These are phyloP conservation scores for Chrysoporthe austroafricana DNA, from an alignment of 2,329 filamentous ascomycete genomes.

Conservation along the genomic window DNA sequence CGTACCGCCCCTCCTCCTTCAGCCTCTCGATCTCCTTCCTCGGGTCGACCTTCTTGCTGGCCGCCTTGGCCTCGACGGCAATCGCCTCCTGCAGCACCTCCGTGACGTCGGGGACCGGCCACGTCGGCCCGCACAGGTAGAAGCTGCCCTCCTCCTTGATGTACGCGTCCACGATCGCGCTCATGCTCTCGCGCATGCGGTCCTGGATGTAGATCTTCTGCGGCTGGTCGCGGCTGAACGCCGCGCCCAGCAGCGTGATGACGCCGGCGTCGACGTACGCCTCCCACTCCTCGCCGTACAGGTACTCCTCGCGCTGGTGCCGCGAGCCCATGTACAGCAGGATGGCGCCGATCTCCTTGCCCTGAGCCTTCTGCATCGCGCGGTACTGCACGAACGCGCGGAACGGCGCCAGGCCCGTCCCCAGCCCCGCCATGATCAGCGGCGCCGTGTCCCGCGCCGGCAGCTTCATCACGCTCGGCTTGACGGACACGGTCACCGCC, in stretches of 20 bases:
- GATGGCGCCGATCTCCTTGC: constrained; percentile 91
- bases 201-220: constrained; percentile 99
- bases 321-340: constrained; percentile 96
- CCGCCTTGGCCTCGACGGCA: constrained; percentile 69
- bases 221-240: constrained; percentile 95
- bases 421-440: constrained; percentile 98
- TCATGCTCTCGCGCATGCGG: constrained; percentile 86
- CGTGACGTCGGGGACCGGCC: constrained; percentile 97
- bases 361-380: constrained; percentile 96
- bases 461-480: constrained; percentile 99
- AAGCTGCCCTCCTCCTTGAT: constrained; percentile 87
- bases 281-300: constrained; percentile 99
- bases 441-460: constrained; percentile 84
- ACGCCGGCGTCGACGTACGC: constrained; percentile 95
- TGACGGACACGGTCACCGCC: constrained; percentile 88
- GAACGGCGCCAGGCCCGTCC: constrained; percentile 98
- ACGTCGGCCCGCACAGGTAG: constrained; percentile 97
- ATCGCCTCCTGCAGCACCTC: constrained; percentile 93
- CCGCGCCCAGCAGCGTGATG: constrained; percentile 89
- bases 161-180: constrained; percentile 84
- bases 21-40: constrained; percentile 93
- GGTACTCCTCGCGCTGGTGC: constrained; percentile 97
- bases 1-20: constrained; percentile 93
- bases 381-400: constrained; percentile 98
- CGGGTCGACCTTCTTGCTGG: constrained; percentile 80